Evolutionary conservation across 306 rosid genomes (phyloP).

Genomic region (Prunus dulcis): DNA sequence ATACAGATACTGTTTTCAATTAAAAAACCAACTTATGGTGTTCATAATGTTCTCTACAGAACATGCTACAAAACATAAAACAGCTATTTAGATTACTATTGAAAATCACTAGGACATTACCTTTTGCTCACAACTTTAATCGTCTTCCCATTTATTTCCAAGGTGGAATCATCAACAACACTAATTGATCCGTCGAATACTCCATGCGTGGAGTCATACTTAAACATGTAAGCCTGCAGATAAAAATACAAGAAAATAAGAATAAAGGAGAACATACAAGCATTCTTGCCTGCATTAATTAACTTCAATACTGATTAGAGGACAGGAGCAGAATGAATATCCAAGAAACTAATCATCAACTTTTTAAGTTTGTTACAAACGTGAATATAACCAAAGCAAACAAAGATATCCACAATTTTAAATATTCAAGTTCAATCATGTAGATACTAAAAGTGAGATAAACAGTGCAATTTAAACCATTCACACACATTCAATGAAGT

Average conservation of each 20-base stretch:
- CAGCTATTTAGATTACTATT: not conserved
- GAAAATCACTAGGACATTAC: slow-evolving; percentile 32
- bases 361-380: not conserved
- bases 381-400: not conserved
- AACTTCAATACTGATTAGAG: not conserved
- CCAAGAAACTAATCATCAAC: not conserved
- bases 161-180: slow-evolving; percentile 60
- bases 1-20: not conserved
- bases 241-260: not conserved
- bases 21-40: not conserved
- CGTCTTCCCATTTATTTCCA: slow-evolving; percentile 87
- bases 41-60: not conserved
- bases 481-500: not conserved
- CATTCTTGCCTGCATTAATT: not conserved
- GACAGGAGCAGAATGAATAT: not conserved
- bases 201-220: slow-evolving; percentile 96
- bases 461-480: not conserved
- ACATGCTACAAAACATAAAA: not conserved
- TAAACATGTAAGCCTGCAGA: slow-evolving; percentile 90
- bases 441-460: not conserved
- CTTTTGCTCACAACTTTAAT: slow-evolving; percentile 72
- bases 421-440: not conserved
- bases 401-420: not conserved
- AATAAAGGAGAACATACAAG: not conserved
- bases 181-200: slow-evolving; percentile 65